Evolutionary conservation across 2,329 filamentous ascomycete species (phyloP).

Genomic region (Stemphylium lycopersici): DNA sequence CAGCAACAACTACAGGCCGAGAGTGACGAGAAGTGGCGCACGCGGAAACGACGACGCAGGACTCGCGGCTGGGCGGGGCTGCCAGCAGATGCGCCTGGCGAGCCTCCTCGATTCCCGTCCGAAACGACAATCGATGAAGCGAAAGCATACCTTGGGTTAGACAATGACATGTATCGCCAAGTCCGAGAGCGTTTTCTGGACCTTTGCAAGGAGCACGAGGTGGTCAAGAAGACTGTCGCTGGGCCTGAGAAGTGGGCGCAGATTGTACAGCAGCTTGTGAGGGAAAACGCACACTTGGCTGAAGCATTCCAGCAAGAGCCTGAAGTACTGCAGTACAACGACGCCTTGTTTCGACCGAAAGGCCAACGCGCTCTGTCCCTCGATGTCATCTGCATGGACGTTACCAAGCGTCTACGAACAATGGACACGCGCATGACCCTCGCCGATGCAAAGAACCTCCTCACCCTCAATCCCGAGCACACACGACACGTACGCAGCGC

Average conservation of each 20-base stretch:
- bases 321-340: conserved; percentile 56
- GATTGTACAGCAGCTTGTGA: conserved; percentile 70
- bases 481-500: conserved; percentile 68
- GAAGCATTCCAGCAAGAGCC: conserved; percentile 64
- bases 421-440: conserved; percentile 71
- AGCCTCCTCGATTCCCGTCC: conserved; percentile 76
- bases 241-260: conserved; percentile 76
- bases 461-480: conserved; percentile 72
- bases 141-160: conserved; percentile 70
- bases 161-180: conserved; percentile 66
- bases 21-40: conserved; percentile 66
- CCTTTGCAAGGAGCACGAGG: conserved; percentile 70
- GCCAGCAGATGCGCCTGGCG: conserved; percentile 69
- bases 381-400: conserved; percentile 80
- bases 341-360: conserved; percentile 36
- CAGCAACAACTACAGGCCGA: conserved; percentile 59
- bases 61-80: conserved; percentile 72
- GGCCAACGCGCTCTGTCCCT: conserved; percentile 72
- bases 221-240: conserved; percentile 77
- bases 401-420: conserved; percentile 78
- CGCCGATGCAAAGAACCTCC: conserved; percentile 73
- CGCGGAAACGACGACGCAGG: conserved; percentile 70
- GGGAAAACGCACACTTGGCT: conserved; percentile 68
- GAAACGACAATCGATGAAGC: conserved; percentile 83
- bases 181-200: conserved; percentile 70